phyloP scores from a whole-genome alignment of 768 basidiomycete genomes.

The Tephrocybe sp. region DNA sequence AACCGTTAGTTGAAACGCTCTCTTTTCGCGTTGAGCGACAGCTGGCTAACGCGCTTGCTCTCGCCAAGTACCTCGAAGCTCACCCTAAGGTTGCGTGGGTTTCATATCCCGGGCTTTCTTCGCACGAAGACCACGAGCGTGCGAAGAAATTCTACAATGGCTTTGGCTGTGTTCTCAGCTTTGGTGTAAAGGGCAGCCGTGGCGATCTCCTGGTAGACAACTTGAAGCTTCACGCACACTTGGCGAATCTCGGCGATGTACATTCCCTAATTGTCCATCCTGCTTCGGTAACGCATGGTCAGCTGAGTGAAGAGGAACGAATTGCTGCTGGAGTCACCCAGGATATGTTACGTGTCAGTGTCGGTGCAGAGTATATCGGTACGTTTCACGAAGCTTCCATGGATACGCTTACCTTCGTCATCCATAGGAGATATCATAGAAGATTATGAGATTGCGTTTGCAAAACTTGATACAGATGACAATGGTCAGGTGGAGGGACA shows the following conservation, averaged over 20 bases:
- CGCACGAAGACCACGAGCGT: slow-evolving; percentile 47
- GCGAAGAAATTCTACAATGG: slow-evolving; percentile 44
- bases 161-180: slow-evolving; percentile 62
- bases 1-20: slow-evolving; percentile 47
- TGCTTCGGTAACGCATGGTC: slow-evolving; percentile 58
- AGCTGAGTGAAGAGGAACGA: slow-evolving; percentile 48
- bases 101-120: slow-evolving; percentile 54
- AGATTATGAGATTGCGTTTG: slow-evolving; percentile 13
- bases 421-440: slow-evolving; percentile 11
- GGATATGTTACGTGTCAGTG: slow-evolving; percentile 54
- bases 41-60: slow-evolving; percentile 47
- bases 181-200: slow-evolving; percentile 53
- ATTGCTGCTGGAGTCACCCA: slow-evolving; percentile 49
- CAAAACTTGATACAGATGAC: slow-evolving; percentile 1
- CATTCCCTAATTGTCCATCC: slow-evolving; percentile 64
- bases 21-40: slow-evolving; percentile 58
- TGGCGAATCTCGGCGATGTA: slow-evolving; percentile 43
- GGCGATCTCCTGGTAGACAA: slow-evolving; percentile 32
- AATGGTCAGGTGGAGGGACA: background rate
- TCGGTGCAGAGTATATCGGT: slow-evolving; percentile 15
- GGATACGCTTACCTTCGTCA: background rate
- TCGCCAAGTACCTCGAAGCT: slow-evolving; percentile 41
- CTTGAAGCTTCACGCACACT: slow-evolving; percentile 32
- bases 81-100: slow-evolving; percentile 63
- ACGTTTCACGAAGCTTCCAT: background rate